A percentile compares a stretch with the other conserved stretches of the same genome.
Evolutionary conservation across 176 grass and related monocot genomes (phyloP).

Genomic region (Pontederia crassipes): DNA sequence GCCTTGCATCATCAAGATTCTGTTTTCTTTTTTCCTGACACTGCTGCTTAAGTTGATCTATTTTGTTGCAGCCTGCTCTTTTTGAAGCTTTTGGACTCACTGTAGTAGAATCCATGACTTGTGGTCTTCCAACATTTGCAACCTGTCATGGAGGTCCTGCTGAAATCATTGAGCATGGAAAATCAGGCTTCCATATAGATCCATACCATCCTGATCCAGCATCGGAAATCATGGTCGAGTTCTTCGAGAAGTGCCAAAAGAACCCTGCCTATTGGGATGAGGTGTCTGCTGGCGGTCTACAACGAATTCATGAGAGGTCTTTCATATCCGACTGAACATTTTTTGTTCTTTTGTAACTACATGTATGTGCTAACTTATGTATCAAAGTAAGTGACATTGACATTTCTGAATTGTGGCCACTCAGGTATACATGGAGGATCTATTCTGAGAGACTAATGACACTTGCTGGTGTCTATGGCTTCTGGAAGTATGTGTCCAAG

Average conservation of each 20-base stretch:
- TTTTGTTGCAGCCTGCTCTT: constrained; percentile 59
- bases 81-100: constrained; percentile 97
- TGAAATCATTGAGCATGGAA: constrained; percentile 79
- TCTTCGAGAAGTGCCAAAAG: constrained; percentile 61
- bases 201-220: constrained; percentile 74
- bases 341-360: constrained; percentile 1
- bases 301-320: constrained; percentile 71
- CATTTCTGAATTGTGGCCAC: no score
- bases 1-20: neutral
- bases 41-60: neutral
- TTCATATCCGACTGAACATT: neutral
- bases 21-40: neutral
- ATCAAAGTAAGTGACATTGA: no score
- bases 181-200: constrained; percentile 91
- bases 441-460: constrained; percentile 97
- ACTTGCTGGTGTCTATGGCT: constrained; percentile 82
- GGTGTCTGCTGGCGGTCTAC: constrained; percentile 50
- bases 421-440: constrained; percentile 92
- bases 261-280: constrained; percentile 46
- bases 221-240: constrained; percentile 55
- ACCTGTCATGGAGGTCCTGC: constrained; percentile 84
- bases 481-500: constrained; percentile 93
- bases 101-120: constrained; percentile 87
- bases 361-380: constrained; percentile 4
- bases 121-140: constrained; percentile 82